A percentile compares a stretch with the other conserved stretches of the same genome.
These are phyloP conservation scores for Penicillium polonicum DNA, from an alignment of 2,329 filamentous ascomycete genomes.

Conservation along the genomic window DNA sequence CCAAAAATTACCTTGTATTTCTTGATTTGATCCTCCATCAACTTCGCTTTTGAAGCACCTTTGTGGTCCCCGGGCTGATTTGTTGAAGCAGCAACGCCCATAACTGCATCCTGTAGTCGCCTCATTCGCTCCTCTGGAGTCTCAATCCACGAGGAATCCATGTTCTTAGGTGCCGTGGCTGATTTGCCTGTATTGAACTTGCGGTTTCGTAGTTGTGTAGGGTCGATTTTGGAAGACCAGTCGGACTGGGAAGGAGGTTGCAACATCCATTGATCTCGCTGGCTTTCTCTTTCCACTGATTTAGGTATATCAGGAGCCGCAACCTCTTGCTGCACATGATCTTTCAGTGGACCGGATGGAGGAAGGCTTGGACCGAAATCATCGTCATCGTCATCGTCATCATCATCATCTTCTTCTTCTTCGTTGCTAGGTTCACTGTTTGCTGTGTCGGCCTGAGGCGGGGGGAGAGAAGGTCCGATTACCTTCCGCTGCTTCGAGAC, in stretches of 20 bases:
- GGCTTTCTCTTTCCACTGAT: constrained; percentile 39
- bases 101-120: constrained; percentile 74
- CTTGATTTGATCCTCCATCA: constrained; percentile 48
- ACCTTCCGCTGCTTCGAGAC: constrained; percentile 42
- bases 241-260: constrained; percentile 60
- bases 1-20: constrained; percentile 56
- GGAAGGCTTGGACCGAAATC: constrained; percentile 45
- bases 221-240: constrained; percentile 66
- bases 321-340: background rate
- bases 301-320: constrained; percentile 3
- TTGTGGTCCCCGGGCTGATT: constrained; percentile 11
- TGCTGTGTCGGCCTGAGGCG: constrained; percentile 32
- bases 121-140: constrained; percentile 84
- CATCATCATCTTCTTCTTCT: constrained; percentile 29
- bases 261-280: constrained; percentile 85
- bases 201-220: constrained; percentile 76
- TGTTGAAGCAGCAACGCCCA: constrained; percentile 60
- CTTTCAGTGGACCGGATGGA: constrained; percentile 17
- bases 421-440: constrained; percentile 30
- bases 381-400: constrained; percentile 37
- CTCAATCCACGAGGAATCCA: constrained; percentile 77
- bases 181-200: constrained; percentile 75
- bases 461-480: constrained; percentile 57
- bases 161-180: constrained; percentile 42
- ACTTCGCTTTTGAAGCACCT: background rate